Evolutionary conservation across 495 filamentous ascomycete species (phyloP), one percentile per base, ranked within the genome.

Genomic region (Aeminium ludgeri): DNA sequence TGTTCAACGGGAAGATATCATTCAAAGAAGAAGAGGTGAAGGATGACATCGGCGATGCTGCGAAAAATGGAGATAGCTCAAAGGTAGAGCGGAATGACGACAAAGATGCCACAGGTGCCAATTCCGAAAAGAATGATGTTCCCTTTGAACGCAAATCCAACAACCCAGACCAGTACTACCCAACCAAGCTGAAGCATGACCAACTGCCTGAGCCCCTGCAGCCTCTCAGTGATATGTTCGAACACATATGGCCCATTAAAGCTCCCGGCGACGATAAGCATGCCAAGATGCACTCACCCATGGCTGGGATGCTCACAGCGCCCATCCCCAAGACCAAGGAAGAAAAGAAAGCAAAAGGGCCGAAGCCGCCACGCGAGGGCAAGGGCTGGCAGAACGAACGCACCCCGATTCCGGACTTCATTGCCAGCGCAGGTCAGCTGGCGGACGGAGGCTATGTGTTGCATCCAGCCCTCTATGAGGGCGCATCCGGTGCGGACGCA

Each of bases 221-320:
- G 44, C 73, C 72, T 0, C 66, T 96, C 36, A 73, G 79, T n/a
- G 70, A 80, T 33, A 78, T 92, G 52, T 97, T 97, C 44, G 64
- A 73, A 5, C 76, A 85, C 45, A 62, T 91, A 20, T 97, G 87
- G 89, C 89, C 89, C 1, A 72, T 94, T 30, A 76, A 72, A 50
- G 76, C 84, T 0, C 78, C 81, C 0, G 89, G 86, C 4, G 87
- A 96, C 47, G 76, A 78, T 42, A 84, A 78, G 57, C 74, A 72
- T 47, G 70, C 70, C 48, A 80, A 69, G 48, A 69, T 97, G 43
- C 77, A 82, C 53, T 97, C 89, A 1, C 86, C 91, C 2, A 55
- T 96, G 3, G 71, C 78, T 36, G 69, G 79, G 1, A 78, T 87
- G 53, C 73, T 97, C 46, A 70, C 78, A 32, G 73, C 82, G 1